phyloP scores from a whole-genome alignment of 148 eudicot genomes.

The Rhododendron mucronatum region DNA sequence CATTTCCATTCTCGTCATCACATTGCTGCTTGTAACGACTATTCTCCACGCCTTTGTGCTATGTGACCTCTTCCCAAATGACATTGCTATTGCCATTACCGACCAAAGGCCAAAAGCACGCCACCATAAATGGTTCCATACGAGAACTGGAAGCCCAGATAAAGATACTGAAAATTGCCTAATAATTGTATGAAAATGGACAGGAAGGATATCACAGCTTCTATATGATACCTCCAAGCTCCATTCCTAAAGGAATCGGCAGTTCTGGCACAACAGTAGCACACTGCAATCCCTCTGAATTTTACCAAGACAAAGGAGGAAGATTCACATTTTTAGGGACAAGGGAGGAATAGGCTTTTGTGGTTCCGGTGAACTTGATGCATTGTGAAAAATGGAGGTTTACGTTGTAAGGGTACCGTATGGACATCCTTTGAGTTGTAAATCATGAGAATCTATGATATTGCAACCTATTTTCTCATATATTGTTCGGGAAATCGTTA shows the following conservation, averaged over 20 bases:
- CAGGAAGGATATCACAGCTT: constrained; percentile 36
- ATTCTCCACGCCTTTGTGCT: constrained; percentile 61
- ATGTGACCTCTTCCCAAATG: constrained; percentile 75
- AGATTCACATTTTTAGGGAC: neutral
- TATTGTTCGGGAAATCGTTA: neutral
- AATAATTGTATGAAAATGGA: constrained; percentile 34
- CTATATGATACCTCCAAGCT: constrained; percentile 5
- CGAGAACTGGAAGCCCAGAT: constrained; percentile 41
- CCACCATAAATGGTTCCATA: constrained; percentile 46
- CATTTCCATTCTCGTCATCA: constrained; percentile 48
- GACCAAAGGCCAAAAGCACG: constrained; percentile 44
- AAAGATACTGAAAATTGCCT: constrained; percentile 44
- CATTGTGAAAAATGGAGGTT: neutral
- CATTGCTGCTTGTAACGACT: constrained; percentile 52
- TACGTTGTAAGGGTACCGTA: neutral
- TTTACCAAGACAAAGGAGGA: constrained; percentile 1
- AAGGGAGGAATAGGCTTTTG: neutral
- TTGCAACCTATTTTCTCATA: neutral
- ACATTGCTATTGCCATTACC: constrained; percentile 77
- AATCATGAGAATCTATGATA: neutral
- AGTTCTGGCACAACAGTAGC: neutral
- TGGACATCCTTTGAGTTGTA: neutral
- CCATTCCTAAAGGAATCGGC: neutral
- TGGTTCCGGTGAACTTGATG: neutral
- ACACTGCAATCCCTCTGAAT: neutral